Evolutionary conservation across 2,329 filamentous ascomycete species (phyloP), one percentile per base, ranked within the genome.

Genomic region (Alternaria gansuensis): DNA sequence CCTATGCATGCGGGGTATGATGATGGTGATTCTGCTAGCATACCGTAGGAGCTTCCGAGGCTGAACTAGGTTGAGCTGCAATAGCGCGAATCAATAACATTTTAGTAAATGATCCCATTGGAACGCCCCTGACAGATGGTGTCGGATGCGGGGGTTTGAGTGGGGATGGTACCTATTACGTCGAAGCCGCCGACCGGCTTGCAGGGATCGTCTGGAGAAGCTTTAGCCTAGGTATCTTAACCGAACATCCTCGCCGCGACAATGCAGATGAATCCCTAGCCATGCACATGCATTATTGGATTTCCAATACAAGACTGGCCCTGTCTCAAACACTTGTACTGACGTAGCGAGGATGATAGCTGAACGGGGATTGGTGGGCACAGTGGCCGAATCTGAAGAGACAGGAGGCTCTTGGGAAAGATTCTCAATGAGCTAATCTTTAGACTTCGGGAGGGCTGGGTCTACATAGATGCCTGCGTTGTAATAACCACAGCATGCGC

Each of bases 401-500:
- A 45, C 41, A 37, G 21, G 59, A 54, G 40, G 55, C 55, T 63
- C 44, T 37, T 59, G 51, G 48, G 54, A 52, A 53, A 56, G 65
- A 57, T 50, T 26, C 58, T 57, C 45, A 51, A 40, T 62, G 45
- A 68, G 64, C 58, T 52, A 54, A 60, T 57, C 60, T 31, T 46
- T 56, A 54, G 36, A 41, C 52, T 51, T 51, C 45, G 40, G 59
- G 41, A 45, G 44, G 36, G 51, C 54, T 61, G 56, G 62, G 55
- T 63, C 57, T 62, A 59, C 48, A 41, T 49, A 50, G 53, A 13
- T 50, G 57, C 49, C 58, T 66, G 62, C 57, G 57, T 62, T 62
- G 62, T 71, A 64, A 72, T 70, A 74, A 70, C 62, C 57, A 67
- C 72, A 75, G 68, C 59, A 76, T 76, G 74, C 73, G 70, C 68